These are phyloP conservation scores for Setaria italica DNA, from an alignment of 202 grass and related monocot species.

Conservation along the genomic window DNA sequence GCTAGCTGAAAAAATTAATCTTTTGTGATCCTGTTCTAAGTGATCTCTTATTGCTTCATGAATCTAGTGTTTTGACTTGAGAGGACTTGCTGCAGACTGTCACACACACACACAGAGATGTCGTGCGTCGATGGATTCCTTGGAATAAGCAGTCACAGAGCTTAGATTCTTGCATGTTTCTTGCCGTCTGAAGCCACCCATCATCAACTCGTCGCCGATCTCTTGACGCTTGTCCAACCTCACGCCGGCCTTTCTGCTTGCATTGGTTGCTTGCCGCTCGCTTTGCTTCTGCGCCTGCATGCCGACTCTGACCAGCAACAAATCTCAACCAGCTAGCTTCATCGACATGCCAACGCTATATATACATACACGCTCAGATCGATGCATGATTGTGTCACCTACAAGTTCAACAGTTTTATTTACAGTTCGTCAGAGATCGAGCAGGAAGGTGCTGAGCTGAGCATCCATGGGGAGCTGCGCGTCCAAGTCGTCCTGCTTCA, in stretches of 20 bases:
- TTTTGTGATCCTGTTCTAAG: too few species aligned
- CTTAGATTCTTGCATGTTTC: too few species aligned
- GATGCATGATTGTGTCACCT: neutral
- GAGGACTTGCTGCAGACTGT: too few species aligned
- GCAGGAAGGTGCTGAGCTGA: neutral
- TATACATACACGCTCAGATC: constrained; percentile 18
- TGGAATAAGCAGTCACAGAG: too few species aligned
- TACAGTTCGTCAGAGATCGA: too few species aligned
- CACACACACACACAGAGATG: too few species aligned
- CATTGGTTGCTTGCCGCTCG: neutral
- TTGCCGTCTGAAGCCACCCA: neutral
- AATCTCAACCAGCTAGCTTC: neutral
- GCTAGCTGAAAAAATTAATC: neutral
- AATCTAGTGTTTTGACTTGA: too few species aligned
- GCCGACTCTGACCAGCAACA: neutral
- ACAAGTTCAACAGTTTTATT: neutral
- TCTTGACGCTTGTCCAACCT: constrained; percentile 64
- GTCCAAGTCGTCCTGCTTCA: constrained; percentile 23
- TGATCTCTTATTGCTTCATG: too few species aligned
- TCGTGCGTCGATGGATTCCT: too few species aligned
- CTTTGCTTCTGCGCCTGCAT: constrained; percentile 6
- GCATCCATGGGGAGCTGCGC: constrained; percentile 57
- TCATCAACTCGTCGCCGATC: neutral
- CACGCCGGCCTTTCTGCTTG: constrained; percentile 3
- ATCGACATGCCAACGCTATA: constrained; percentile 20